Percentiles rank a stretch among this genome's conserved stretches.
phyloP scores from a whole-genome alignment of 495 filamentous ascomycete genomes.

The Xylaria acuta region DNA sequence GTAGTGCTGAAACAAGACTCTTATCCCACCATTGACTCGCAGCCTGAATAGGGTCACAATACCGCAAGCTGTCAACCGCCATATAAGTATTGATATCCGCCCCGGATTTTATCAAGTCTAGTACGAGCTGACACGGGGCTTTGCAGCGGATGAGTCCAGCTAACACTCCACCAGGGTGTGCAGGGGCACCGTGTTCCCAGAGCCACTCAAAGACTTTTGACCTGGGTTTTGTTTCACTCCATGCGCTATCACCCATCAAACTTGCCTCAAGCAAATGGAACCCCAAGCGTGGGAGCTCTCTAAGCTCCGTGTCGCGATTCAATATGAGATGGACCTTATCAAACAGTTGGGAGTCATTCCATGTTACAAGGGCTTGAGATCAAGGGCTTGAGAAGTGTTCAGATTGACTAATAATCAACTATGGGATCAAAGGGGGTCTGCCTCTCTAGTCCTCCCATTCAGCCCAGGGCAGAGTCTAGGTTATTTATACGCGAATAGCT shows the following conservation, averaged over 20 bases:
- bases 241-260: background rate
- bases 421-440: too few species aligned
- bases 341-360: background rate
- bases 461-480: too few species aligned
- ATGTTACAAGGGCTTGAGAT: too few species aligned
- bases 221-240: background rate
- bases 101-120: constrained; percentile 12
- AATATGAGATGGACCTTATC: background rate
- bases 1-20: constrained; percentile 28
- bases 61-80: background rate
- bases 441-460: too few species aligned
- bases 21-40: constrained; percentile 20
- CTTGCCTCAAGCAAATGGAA: background rate
- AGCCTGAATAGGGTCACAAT: constrained; percentile 21
- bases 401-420: too few species aligned
- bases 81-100: constrained; percentile 25
- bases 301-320: background rate
- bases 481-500: too few species aligned
- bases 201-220: background rate
- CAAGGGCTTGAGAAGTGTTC: too few species aligned
- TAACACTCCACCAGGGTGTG: background rate
- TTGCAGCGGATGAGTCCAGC: background rate
- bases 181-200: background rate
- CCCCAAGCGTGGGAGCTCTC: background rate
- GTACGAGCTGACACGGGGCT: constrained; percentile 17